Evolutionary conservation across 2,329 filamentous ascomycete species (phyloP), one percentile per base, ranked within the genome.

Genomic region (Colletotrichum tabaci): DNA sequence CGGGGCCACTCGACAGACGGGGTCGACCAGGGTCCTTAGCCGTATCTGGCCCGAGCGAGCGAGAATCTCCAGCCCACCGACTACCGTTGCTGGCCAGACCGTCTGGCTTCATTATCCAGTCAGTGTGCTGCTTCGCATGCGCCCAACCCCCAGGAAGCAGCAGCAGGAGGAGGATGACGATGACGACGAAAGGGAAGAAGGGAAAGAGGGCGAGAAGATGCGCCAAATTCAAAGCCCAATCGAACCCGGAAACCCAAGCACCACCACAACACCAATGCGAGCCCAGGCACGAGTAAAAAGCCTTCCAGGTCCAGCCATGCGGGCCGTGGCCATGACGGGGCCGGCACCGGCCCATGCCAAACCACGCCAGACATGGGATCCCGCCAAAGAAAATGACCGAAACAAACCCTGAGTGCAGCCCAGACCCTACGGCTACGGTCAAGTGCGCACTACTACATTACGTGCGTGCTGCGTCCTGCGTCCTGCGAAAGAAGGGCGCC

Each of bases 331-430:
- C 57, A 47, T 68, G 38, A 68, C 52, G 58, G 52, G 65, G 50
- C 53, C 65, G 56, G 65, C 58, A 55, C 65, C 53, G 47, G 53
- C 38, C 65, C 53, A 49, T 38, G 40, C 65, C 69, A 63, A 35
- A 64, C 69, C 53, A 53, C 53, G 60, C 58, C 69, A 64, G 58
- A 50, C 65, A 69, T 69, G 65, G 68, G 69, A 72, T 69, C 65
- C 69, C 60, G 46, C 69, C 69, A 63, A 63, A 53, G 44, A 40
- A 55, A 53, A 63, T 57, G 46, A 71, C 64, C 35, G 65, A 63
- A 68, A 63, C 65, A 71, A 70, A 60, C 53, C 69, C 65, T 67
- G 57, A 71, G 67, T 61, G 30, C 35, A 67, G 67, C 63, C 56
- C 50, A 56, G 63, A 46, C 64, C 47, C 62, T 70, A 70, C 57